phyloP scores from a whole-genome alignment of 805 yeast species.

The Candida corydali region DNA sequence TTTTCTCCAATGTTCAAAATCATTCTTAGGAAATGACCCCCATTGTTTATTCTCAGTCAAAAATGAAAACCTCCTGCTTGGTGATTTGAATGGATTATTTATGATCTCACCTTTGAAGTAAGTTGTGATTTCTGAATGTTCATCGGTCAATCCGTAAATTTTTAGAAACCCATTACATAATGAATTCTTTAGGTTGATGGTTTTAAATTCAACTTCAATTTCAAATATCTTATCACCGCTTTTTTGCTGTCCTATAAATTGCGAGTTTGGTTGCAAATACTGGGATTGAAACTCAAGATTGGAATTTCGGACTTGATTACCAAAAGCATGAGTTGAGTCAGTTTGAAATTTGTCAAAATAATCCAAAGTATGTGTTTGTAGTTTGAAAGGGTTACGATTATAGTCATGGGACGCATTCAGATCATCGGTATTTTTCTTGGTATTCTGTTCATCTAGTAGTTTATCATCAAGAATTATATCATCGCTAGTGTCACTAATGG shows the following conservation, averaged over 20 bases:
- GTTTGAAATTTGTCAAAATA: constrained; percentile 6
- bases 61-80: constrained; percentile 41
- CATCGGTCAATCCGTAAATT: constrained; percentile 61
- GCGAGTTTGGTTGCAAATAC: constrained; percentile 58
- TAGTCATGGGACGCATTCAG: too few species aligned
- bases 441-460: too few species aligned
- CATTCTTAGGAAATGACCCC: constrained; percentile 42
- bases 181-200: constrained; percentile 58
- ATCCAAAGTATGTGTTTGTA: constrained; percentile 4
- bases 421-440: too few species aligned
- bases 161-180: constrained; percentile 55
- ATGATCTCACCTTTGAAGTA: constrained; percentile 71
- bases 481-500: neutral
- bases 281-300: constrained; percentile 19
- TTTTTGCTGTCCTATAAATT: constrained; percentile 65
- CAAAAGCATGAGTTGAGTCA: constrained; percentile 1
- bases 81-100: constrained; percentile 39
- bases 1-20: constrained; percentile 49
- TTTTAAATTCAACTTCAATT: constrained; percentile 64
- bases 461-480: neutral
- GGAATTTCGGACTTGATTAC: neutral
- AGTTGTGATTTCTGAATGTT: constrained; percentile 62
- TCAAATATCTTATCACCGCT: constrained; percentile 62
- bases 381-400: neutral
- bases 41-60: constrained; percentile 55